Evolutionary conservation across 2,329 filamentous ascomycete species (phyloP).

Genomic region (Exophiala aquamarina): DNA sequence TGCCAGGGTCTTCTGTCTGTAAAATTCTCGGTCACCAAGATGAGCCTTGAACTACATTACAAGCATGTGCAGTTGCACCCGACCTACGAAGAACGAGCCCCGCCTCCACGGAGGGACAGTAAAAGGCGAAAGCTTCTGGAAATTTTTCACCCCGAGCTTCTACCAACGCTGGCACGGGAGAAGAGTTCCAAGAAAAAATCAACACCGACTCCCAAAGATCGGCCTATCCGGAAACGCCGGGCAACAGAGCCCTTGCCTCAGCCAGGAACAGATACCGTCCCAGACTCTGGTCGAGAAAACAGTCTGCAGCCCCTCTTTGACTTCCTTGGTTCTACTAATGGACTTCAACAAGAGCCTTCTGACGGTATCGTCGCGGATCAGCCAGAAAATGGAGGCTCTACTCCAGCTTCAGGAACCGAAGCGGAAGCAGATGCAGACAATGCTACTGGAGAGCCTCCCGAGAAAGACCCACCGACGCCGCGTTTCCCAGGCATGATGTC

Average conservation of each 20-base stretch:
- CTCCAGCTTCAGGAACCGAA: background rate
- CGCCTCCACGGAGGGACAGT: slow-evolving; percentile 19
- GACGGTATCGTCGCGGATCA: background rate
- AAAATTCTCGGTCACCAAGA: slow-evolving; percentile 28
- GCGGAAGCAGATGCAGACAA: background rate
- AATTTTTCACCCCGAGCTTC: slow-evolving; percentile 24
- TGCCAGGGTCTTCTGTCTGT: slow-evolving; percentile 23
- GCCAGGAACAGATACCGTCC: background rate
- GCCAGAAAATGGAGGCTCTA: background rate
- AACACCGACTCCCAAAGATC: slow-evolving; percentile 1
- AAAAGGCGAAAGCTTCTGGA: slow-evolving; percentile 24
- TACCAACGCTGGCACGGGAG: background rate
- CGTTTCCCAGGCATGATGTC: slow-evolving; percentile 17
- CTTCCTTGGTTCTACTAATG: slow-evolving; percentile 22
- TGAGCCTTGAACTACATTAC: slow-evolving; percentile 25
- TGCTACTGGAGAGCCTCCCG: background rate
- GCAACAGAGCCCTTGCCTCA: slow-evolving; percentile 13
- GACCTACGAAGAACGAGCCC: slow-evolving; percentile 27
- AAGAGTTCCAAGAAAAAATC: slow-evolving; percentile 1
- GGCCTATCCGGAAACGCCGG: slow-evolving; percentile 4
- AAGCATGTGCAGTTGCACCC: slow-evolving; percentile 26
- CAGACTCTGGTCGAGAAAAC: slow-evolving; percentile 4
- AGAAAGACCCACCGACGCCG: background rate
- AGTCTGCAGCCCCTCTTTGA: slow-evolving; percentile 24
- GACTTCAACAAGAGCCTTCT: slow-evolving; percentile 7